These are phyloP conservation scores for Mrakia blollopis DNA, from an alignment of 768 basidiomycete species.

Conservation along the genomic window DNA sequence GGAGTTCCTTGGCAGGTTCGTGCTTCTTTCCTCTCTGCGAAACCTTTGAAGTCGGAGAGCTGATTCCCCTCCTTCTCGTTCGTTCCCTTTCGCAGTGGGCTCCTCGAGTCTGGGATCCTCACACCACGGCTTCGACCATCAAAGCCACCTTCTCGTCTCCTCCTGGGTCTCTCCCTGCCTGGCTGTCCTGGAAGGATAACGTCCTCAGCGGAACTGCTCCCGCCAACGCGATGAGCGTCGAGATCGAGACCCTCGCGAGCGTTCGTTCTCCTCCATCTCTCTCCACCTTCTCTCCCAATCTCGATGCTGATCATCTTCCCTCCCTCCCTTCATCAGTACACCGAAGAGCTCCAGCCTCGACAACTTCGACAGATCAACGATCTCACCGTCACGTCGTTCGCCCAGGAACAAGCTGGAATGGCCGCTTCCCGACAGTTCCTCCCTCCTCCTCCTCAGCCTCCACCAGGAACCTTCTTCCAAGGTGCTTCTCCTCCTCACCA, in stretches of 20 bases:
- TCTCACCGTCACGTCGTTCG: background rate
- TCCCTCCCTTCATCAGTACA: background rate
- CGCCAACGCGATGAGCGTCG: slow-evolving; percentile 25
- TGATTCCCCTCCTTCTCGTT: slow-evolving; percentile 40
- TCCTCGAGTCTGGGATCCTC: slow-evolving; percentile 95
- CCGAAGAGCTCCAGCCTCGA: background rate
- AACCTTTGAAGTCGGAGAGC: slow-evolving; percentile 35
- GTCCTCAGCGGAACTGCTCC: slow-evolving; percentile 68
- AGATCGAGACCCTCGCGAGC: slow-evolving; percentile 36
- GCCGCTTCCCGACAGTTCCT: slow-evolving; percentile 1
- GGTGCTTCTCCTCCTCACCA: background rate
- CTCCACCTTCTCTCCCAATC: background rate
- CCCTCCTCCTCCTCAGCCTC: background rate
- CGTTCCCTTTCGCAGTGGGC: slow-evolving; percentile 77
- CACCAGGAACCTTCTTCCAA: background rate
- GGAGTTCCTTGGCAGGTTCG: background rate
- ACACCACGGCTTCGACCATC: slow-evolving; percentile 73
- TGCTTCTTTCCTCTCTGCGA: slow-evolving; percentile 31
- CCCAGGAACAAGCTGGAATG: background rate
- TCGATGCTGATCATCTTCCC: background rate
- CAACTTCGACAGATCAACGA: slow-evolving; percentile 5
- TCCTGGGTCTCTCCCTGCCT: slow-evolving; percentile 59
- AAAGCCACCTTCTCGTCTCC: slow-evolving; percentile 77
- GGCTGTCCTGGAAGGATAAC: slow-evolving; percentile 74
- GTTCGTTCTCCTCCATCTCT: background rate